Evolutionary conservation across 495 filamentous ascomycete genomes (phyloP).

Genomic region (Trypethelium eluteriae): DNA sequence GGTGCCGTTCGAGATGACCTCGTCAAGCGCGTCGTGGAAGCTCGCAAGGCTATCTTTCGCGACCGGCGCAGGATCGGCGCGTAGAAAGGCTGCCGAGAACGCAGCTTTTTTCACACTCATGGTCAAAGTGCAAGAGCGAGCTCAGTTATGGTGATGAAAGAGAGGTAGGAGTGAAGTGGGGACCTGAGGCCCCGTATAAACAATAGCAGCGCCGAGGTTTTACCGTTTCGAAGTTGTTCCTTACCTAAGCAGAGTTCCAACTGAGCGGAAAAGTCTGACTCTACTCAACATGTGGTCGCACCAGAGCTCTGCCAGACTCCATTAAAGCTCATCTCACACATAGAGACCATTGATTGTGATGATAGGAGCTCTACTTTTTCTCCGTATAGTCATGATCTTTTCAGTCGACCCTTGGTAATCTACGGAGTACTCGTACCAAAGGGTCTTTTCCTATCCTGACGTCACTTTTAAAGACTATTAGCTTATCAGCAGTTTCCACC

Average conservation of each 20-base stretch:
- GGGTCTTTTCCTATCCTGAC: not conserved
- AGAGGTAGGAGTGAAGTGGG: not conserved
- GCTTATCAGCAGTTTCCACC: not conserved
- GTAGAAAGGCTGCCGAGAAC: constrained; percentile 65
- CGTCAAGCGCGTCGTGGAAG: constrained; percentile 62
- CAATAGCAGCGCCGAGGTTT: not conserved
- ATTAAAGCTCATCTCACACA: too few relatives aligned
- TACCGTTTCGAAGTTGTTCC: not conserved
- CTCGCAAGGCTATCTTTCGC: constrained; percentile 62
- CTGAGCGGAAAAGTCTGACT: not conserved
- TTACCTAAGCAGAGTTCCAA: not conserved
- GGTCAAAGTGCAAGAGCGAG: constrained; percentile 54
- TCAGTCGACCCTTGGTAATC: too few relatives aligned
- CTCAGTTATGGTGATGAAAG: constrained; percentile 11
- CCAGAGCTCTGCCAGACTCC: too few relatives aligned
- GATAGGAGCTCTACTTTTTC: too few relatives aligned
- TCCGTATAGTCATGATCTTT: too few relatives aligned
- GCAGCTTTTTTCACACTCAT: constrained; percentile 51
- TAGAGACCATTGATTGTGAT: too few relatives aligned
- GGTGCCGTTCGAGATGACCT: constrained; percentile 67
- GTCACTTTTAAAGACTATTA: not conserved
- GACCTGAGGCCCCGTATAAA: not conserved
- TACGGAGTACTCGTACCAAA: too few relatives aligned
- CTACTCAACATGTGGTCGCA: too few relatives aligned
- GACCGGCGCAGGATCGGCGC: constrained; percentile 65